phyloP scores from a whole-genome alignment of 495 filamentous ascomycete genomes.

The Niebla homalea region DNA sequence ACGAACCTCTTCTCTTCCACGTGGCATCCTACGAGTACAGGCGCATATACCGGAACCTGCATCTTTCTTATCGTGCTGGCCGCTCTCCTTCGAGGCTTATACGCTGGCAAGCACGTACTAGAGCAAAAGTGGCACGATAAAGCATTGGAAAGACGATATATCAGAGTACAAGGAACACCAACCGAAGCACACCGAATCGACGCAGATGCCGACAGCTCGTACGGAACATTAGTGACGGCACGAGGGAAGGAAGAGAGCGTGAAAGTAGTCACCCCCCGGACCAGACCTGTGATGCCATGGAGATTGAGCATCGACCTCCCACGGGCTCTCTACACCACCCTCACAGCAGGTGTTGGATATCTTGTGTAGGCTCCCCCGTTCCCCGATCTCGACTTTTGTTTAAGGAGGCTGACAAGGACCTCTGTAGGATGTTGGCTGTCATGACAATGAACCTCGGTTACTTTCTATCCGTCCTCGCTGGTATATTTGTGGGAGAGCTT shows the following conservation, averaged over 20 bases:
- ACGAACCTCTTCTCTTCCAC: slow-evolving; percentile 60
- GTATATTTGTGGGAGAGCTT: slow-evolving; percentile 74
- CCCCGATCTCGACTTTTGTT: not conserved
- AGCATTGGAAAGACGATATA: slow-evolving; percentile 58
- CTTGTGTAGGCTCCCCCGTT: slow-evolving; percentile 59
- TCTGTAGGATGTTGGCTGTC: slow-evolving; percentile 79
- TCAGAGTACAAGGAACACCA: slow-evolving; percentile 54
- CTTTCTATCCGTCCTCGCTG: slow-evolving; percentile 73
- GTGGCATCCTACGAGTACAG: slow-evolving; percentile 59
- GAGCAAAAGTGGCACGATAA: slow-evolving; percentile 47
- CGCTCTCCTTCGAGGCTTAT: slow-evolving; percentile 49
- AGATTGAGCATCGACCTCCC: slow-evolving; percentile 66
- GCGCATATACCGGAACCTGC: slow-evolving; percentile 70
- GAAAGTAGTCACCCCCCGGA: slow-evolving; percentile 45
- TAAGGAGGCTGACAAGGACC: slow-evolving; percentile 9
- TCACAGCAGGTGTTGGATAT: slow-evolving; percentile 67
- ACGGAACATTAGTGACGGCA: slow-evolving; percentile 43
- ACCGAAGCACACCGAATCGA: slow-evolving; percentile 41
- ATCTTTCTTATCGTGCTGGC: slow-evolving; percentile 72
- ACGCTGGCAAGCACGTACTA: slow-evolving; percentile 49
- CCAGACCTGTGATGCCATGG: slow-evolving; percentile 47
- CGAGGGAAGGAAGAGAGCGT: slow-evolving; percentile 66
- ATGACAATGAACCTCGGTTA: slow-evolving; percentile 98
- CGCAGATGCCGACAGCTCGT: slow-evolving; percentile 42
- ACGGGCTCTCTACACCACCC: slow-evolving; percentile 52